These are phyloP conservation scores for Stephanodiscus minutulus DNA, from an alignment of 108 stramenopile species.

Conservation along the genomic window DNA sequence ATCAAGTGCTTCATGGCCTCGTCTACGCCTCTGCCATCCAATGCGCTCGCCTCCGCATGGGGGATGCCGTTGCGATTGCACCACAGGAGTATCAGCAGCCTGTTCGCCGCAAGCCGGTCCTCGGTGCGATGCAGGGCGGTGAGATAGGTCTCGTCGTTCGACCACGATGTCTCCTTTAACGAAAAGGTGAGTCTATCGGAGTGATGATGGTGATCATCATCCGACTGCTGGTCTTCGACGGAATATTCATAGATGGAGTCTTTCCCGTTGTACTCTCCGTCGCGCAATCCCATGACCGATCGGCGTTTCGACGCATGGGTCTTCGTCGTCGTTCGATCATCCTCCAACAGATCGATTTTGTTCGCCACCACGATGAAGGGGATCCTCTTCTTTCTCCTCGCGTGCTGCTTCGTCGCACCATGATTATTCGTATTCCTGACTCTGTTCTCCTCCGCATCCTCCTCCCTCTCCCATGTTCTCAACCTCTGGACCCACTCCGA, in stretches of 20 bases:
- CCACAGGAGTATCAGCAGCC: slow-evolving; percentile 77
- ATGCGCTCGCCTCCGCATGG: slow-evolving; percentile 72
- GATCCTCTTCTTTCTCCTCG: slow-evolving; percentile 31
- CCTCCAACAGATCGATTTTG: slow-evolving; percentile 71
- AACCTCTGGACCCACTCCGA: slow-evolving; percentile 63
- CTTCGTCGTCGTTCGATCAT: background rate
- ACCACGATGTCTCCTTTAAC: slow-evolving; percentile 54
- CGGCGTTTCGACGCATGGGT: slow-evolving; percentile 14
- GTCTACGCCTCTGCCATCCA: slow-evolving; percentile 70
- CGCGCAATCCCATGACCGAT: slow-evolving; percentile 68
- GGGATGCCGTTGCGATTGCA: slow-evolving; percentile 76
- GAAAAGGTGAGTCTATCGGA: slow-evolving; percentile 49
- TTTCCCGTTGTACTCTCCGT: slow-evolving; percentile 56
- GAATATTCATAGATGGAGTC: slow-evolving; percentile 78
- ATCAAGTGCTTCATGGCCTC: slow-evolving; percentile 62
- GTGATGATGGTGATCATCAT: background rate
- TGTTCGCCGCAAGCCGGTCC: slow-evolving; percentile 68
- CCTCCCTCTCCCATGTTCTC: slow-evolving; percentile 21
- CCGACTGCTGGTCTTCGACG: slow-evolving; percentile 12
- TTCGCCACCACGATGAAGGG: slow-evolving; percentile 82
- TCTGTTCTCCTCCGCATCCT: slow-evolving; percentile 3
- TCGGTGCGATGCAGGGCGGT: slow-evolving; percentile 69
- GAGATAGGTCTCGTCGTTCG: slow-evolving; percentile 63
- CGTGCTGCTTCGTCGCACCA: slow-evolving; percentile 12
- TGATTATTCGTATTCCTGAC: background rate